A percentile compares a stretch with the other conserved stretches of the same genome.
These are phyloP conservation scores for Thuja plicata DNA, from an alignment of 83 land plant genomes.

Conservation along the genomic window DNA sequence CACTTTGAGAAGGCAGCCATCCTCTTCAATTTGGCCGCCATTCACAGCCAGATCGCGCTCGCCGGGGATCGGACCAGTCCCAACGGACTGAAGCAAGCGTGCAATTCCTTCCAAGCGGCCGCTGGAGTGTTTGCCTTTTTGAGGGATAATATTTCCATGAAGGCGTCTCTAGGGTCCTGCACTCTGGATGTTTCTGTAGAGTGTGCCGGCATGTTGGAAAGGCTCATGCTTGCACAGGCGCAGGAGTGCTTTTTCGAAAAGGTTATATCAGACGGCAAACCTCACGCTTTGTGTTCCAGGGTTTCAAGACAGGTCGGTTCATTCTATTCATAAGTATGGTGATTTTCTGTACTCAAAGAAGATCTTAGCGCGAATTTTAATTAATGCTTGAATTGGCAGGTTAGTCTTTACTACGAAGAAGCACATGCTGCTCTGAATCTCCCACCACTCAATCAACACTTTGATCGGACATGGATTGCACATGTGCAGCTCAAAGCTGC, in stretches of 20 bases:
- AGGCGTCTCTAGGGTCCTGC: conserved; percentile 62
- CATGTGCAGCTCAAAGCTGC: conserved; percentile 98
- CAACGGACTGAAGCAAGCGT: conserved; percentile 71
- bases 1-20: conserved; percentile 97
- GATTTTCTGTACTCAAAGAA: neutral
- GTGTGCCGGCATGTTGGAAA: conserved; percentile 92
- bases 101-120: conserved; percentile 76
- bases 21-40: conserved; percentile 86
- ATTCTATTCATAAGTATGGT: neutral
- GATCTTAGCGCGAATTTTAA: neutral
- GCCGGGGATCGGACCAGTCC: conserved; percentile 69
- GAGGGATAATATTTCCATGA: conserved; percentile 69
- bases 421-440: conserved; percentile 69
- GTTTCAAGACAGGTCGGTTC: conserved; percentile 70
- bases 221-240: conserved; percentile 98
- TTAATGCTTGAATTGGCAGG: conserved; percentile 43
- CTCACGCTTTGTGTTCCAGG: conserved; percentile 78
- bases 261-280: conserved; percentile 74
- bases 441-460: conserved; percentile 82
- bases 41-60: conserved; percentile 82
- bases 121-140: conserved; percentile 92
- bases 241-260: conserved; percentile 99
- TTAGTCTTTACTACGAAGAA: conserved; percentile 91
- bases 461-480: conserved; percentile 91
- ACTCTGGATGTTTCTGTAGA: conserved; percentile 85